Evolutionary conservation across 2,329 filamentous ascomycete species (phyloP).

Genomic region (Capronia americana): DNA sequence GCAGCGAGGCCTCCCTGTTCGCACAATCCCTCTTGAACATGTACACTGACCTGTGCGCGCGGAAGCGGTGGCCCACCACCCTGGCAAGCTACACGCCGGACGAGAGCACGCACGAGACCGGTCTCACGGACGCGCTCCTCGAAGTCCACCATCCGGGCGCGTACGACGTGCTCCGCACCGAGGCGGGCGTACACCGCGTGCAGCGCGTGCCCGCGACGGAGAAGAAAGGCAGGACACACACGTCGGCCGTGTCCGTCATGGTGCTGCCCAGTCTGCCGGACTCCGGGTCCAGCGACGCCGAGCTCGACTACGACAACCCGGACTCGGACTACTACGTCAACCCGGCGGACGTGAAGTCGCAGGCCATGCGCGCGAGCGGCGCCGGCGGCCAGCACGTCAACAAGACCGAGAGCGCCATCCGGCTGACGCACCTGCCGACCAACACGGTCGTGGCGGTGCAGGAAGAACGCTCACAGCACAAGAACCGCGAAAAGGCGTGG

Average conservation of each 20-base stretch:
- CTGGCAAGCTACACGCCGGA: slow-evolving; percentile 84
- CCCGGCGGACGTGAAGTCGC: slow-evolving; percentile 77
- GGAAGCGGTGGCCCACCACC: slow-evolving; percentile 68
- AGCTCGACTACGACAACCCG: slow-evolving; percentile 75
- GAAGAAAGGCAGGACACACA: slow-evolving; percentile 88
- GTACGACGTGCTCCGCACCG: slow-evolving; percentile 81
- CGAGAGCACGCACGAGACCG: slow-evolving; percentile 61
- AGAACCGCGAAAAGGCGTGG: slow-evolving; percentile 90
- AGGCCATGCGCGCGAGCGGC: slow-evolving; percentile 90
- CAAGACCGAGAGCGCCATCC: slow-evolving; percentile 94
- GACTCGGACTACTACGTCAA: slow-evolving; percentile 91
- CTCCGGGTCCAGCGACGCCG: slow-evolving; percentile 50
- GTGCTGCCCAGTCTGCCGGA: slow-evolving; percentile 82
- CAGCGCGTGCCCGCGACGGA: slow-evolving; percentile 93
- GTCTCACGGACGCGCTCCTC: slow-evolving; percentile 82
- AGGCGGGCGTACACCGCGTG: slow-evolving; percentile 93
- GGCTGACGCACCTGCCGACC: slow-evolving; percentile 88
- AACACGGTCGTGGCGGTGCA: slow-evolving; percentile 89
- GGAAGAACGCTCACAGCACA: slow-evolving; percentile 86
- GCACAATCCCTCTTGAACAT: slow-evolving; percentile 86
- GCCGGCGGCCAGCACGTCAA: slow-evolving; percentile 98
- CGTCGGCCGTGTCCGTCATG: slow-evolving; percentile 88
- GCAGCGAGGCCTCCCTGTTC: slow-evolving; percentile 89
- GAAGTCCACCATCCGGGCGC: slow-evolving; percentile 78
- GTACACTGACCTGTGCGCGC: slow-evolving; percentile 81